Percentiles rank a stretch among this genome's conserved stretches.
phyloP scores from a whole-genome alignment of 2,329 filamentous ascomycete genomes.

The Colletotrichum sp. region DNA sequence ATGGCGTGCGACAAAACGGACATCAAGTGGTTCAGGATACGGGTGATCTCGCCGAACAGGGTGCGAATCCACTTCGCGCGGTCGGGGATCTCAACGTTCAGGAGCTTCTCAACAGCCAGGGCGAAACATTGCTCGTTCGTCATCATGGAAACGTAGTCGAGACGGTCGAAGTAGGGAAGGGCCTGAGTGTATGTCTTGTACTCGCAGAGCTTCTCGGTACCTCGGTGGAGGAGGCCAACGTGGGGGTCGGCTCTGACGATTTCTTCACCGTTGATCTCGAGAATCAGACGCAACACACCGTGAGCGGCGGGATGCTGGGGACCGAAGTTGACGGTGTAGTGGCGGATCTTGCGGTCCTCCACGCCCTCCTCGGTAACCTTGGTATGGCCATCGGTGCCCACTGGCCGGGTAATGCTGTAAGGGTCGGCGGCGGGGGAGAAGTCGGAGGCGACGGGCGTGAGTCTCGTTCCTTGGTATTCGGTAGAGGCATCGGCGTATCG shows the following conservation, averaged over 20 bases:
- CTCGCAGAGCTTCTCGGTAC: conserved; percentile 99
- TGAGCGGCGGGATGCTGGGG: conserved; percentile 98
- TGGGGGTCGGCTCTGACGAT: conserved; percentile 97
- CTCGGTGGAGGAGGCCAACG: conserved; percentile 93
- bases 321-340: conserved; percentile 99
- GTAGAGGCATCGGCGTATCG: conserved; percentile 63
- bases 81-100: conserved; percentile 95
- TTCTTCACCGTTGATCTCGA: conserved; percentile 97
- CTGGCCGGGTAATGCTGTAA: conserved; percentile 50
- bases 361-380: conserved; percentile 54
- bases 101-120: conserved; percentile 94
- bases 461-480: conserved; percentile 59
- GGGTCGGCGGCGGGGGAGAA: conserved; percentile 60
- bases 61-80: conserved; percentile 97
- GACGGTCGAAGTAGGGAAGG: conserved; percentile 95
- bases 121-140: conserved; percentile 99
- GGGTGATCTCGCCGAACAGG: conserved; percentile 92
- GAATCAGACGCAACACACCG: conserved; percentile 95
- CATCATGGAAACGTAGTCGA: conserved; percentile 99
- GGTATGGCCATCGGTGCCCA: conserved; percentile 44
- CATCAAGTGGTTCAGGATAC: conserved; percentile 97
- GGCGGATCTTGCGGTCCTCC: conserved; percentile 82
- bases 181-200: conserved; percentile 99
- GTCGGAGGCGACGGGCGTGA: conserved; percentile 69
- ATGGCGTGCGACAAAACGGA: conserved; percentile 96